Evolutionary conservation across 2,329 filamentous ascomycete genomes (phyloP), one percentile per base, ranked within the genome.

Genomic region (Biscogniauxia mediterranea): DNA sequence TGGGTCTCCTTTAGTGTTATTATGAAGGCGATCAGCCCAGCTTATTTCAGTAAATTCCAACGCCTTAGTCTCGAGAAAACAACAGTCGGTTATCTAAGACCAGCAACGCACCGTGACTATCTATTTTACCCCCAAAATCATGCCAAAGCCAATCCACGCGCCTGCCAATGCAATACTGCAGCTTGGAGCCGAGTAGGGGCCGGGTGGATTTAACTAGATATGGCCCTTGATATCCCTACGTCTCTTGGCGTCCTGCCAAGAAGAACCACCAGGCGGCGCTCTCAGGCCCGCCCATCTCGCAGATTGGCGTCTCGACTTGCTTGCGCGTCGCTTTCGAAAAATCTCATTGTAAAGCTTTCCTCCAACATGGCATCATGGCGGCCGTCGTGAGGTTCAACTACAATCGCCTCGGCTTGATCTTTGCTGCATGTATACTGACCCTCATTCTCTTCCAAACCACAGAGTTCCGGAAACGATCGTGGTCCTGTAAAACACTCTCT

Each of bases 401-500:
- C 15, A 46, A 46, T n/a, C 68, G 69, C 17, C 53, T 64, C 42
- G 61, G 59, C 38, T 57, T 64, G 32, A 50, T 65, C 20, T 38
- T 66, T 25, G 63, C 63, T 11, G 63, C 63, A 19, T 26, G 67
- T 15, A 54, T 70, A 8, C 50, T 65, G 20, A 56, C 66, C 49
- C 51, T 71, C 32, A 15, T 70, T n/a, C 62, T 72, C 54, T 69
- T 69, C 50, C 69, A 69, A 58, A 69, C 67, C 1, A 69, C 68
- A 25, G 70, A 71, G 49, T 67, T 68, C 9, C 62, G 69, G 55
- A 61, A 62, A 21, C 65, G 68, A 9, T 67, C 70, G 21, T 70
- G 68, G 67, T 70, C 68, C n/a, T 71, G 70, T 60, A 70, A 70
- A 65, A 68, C 70, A 4, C 62, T 68, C 20, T 59, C 60, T 15